phyloP scores from a whole-genome alignment of 176 grass and related monocot genomes.

The Rhipidocladum racemiflorum region DNA sequence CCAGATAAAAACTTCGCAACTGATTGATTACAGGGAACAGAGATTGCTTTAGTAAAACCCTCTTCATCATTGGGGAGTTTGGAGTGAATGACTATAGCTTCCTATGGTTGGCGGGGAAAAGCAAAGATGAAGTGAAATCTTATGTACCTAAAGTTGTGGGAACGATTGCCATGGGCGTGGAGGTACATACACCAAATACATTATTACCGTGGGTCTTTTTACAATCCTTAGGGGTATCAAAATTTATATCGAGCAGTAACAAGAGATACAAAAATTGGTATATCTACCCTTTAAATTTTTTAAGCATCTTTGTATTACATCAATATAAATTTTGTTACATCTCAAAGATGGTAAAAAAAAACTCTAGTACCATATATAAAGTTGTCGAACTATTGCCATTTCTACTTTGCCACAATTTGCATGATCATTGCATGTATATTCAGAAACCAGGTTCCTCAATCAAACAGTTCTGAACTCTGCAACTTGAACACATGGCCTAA shows the following conservation, averaged over 20 bases:
- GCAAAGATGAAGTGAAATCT: not conserved
- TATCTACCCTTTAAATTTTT: too few relatives aligned
- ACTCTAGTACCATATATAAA: too few relatives aligned
- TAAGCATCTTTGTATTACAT: too few relatives aligned
- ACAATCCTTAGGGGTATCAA: too few relatives aligned
- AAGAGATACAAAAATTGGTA: too few relatives aligned
- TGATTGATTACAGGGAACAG: not conserved
- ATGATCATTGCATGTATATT: too few relatives aligned
- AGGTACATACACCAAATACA: not conserved
- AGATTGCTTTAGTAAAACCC: not conserved
- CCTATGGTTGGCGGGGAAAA: not conserved
- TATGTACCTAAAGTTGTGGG: not conserved
- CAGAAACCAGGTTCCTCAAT: too few relatives aligned
- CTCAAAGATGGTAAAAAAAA: too few relatives aligned
- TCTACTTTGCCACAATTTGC: too few relatives aligned
- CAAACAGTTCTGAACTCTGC: not conserved
- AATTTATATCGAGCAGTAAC: too few relatives aligned
- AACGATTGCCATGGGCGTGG: not conserved
- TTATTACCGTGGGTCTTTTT: not conserved
- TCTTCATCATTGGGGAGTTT: conserved; percentile 26
- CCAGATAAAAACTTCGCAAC: not conserved
- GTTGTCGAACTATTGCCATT: too few relatives aligned
- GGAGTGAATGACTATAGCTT: conserved; percentile 27
- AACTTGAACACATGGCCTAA: not conserved
- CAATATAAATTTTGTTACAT: too few relatives aligned